Evolutionary conservation across 495 filamentous ascomycete genomes (phyloP).

Genomic region (Immersiella caudata): DNA sequence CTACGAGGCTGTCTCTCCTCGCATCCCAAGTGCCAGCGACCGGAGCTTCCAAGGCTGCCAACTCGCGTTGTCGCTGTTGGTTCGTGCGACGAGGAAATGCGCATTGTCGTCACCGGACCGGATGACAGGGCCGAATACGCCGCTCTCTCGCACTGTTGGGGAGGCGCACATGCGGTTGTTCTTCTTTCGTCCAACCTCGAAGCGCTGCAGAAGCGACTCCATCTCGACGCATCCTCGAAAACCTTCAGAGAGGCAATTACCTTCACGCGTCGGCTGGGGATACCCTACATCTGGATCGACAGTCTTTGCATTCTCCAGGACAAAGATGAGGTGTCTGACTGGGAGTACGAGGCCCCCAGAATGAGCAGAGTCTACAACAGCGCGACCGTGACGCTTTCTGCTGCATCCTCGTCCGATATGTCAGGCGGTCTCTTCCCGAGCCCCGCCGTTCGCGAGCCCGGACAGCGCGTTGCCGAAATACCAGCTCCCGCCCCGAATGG

Average conservation of each 20-base stretch:
- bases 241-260: background rate
- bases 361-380: background rate
- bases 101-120: background rate
- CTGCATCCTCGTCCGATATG: background rate
- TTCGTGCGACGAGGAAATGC: background rate
- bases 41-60: background rate
- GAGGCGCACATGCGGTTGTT: background rate
- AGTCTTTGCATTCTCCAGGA: constrained; percentile 10
- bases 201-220: background rate
- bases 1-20: background rate
- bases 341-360: background rate
- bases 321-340: constrained; percentile 8
- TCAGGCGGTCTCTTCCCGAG: background rate
- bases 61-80: background rate
- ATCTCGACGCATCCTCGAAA: background rate
- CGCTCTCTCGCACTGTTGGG: constrained; percentile 5
- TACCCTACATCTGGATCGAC: constrained; percentile 1
- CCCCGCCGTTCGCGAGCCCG: background rate
- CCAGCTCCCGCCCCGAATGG: background rate
- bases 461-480: constrained; percentile 1
- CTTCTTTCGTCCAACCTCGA: constrained; percentile 1
- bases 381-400: background rate
- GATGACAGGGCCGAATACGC: background rate
- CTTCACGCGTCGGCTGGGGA: background rate
- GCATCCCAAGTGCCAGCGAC: background rate